These are phyloP conservation scores for Pugionium cornutum DNA, from an alignment of 345 rosid species.

Conservation along the genomic window DNA sequence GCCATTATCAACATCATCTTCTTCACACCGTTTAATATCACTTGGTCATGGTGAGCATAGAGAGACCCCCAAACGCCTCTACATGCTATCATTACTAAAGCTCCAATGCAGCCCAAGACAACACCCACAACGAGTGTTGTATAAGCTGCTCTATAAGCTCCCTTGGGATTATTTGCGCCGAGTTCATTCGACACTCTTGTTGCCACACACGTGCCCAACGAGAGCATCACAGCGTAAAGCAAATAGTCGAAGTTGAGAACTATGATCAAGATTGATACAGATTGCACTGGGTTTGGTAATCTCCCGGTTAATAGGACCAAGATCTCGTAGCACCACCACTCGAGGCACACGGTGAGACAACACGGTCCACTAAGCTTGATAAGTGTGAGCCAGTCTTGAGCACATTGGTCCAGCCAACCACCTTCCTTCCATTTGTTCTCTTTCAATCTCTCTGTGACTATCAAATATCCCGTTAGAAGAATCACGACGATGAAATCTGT, in stretches of 20 bases:
- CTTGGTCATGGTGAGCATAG: constrained; percentile 56
- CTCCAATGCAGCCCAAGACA: constrained; percentile 56
- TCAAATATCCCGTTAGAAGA: constrained; percentile 53
- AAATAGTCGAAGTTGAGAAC: constrained; percentile 82
- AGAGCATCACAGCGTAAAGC: constrained; percentile 75
- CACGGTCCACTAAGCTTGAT: constrained; percentile 77
- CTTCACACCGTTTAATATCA: constrained; percentile 56
- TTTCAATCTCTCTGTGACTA: constrained; percentile 45
- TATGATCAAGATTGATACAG: constrained; percentile 65
- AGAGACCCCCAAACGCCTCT: constrained; percentile 74
- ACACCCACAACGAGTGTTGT: constrained; percentile 48
- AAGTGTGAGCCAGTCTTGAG: constrained; percentile 62
- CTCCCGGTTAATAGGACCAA: constrained; percentile 75
- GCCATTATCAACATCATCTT: constrained; percentile 74
- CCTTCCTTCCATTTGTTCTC: constrained; percentile 58
- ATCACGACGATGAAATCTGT: constrained; percentile 59
- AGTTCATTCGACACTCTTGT: constrained; percentile 85
- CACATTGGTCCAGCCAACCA: constrained; percentile 60
- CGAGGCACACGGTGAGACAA: constrained; percentile 93
- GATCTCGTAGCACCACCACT: constrained; percentile 98
- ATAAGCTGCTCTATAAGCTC: constrained; percentile 57
- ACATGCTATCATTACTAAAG: constrained; percentile 52
- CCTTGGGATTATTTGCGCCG: constrained; percentile 60
- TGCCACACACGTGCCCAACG: constrained; percentile 74
- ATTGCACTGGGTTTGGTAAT: constrained; percentile 57